Base-by-base conservation (phyloP, 2,329 filamentous ascomycete species). In the Calonectria honghensis region DNA sequence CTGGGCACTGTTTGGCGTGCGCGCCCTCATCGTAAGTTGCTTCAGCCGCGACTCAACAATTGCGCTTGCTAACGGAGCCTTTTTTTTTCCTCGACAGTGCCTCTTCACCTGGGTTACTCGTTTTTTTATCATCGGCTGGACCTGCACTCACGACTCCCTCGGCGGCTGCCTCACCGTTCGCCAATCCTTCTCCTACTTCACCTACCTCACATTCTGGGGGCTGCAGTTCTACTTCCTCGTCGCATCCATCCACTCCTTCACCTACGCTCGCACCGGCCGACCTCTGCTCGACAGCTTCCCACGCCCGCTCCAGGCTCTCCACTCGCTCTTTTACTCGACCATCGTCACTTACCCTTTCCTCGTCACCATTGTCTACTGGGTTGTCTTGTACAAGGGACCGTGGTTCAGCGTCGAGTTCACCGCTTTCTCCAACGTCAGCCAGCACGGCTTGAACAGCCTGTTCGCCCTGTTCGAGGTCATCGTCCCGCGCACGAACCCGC, bases 151-250 rank as follows among this genome's bases (percentile, higher is more conserved):
- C 82, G 82, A 84, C 41, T 67, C 75, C 1, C 78, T 81, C 14
- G 86, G 86, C 74, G 86, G 89, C 64, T 89, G 88, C 81, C 77
- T 81, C 41, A 81, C 80, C 1, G 89, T 91, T 32, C 86, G 87
- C 68, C 85, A 87, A 59, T 90, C 89, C 59, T 97, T 97, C 87
- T 95, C 93, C 80, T 97, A 92, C 88, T 97, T 98, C 87, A 97
- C 95, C 35, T 88, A 93, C 81, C 87, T 97, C 73, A 95, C 94
- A 13, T 97, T 93, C 88, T 97, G 94, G 94, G 94, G 94, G 2
- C 86, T 96, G 45, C 92, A 91, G 31, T 96, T 96, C 86, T 98
- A 97, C 88, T 93, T 93, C 83, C 88, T 92, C 72, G 86, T 93
- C 80, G 89, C 93, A 1, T 88, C 93, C 24, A 76, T 91, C 24